Base-by-base conservation (phyloP, 768 basidiomycete genomes). In the Clitopilus hobsonii region DNA sequence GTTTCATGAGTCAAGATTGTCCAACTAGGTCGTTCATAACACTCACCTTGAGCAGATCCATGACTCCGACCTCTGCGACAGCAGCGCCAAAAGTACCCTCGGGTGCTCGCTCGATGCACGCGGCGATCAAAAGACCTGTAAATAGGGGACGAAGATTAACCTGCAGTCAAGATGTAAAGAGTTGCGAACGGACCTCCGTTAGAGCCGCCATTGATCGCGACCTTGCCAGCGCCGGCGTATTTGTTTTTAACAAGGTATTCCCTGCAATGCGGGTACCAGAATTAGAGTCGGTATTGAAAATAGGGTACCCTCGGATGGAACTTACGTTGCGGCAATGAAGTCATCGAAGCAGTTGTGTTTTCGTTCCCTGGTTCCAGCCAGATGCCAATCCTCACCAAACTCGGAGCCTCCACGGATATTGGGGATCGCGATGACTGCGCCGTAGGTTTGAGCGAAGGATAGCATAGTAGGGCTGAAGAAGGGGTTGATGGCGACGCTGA, bases 371-470 rank as follows among this genome's bases (percentile, higher is more conserved):
- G 75, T 84, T 1, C 88, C 91, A 22, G 79, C 88, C 38, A 78
- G 63, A 65, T 93, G 90, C 91, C 91, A 94, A n/a, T 84, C 79
- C 61, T 92, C 87, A 13, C 91, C 91, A 58, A 91, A 92, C 64
- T 91, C 88, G 1, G 79, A 78, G 3, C 91, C 91, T 8, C 86
- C 86, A 52, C 87, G 74, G 56, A 86, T 83, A 58, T 76, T 82
- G 0, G 74, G 73, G 18, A 77, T 71, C 13, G 87, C 90, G 26
- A 84, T 75, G 26, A 91, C 69, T 6, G 81, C 85, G 7, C 86
- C 81, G 61, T 89, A 93, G 36, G 74, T 75, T 67, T 88, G 81
- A 55, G 90, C 70, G 69, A 89, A 88, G 0, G 88, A 91, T 38
- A 94, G 75, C 52, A 88, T 80, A 3, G 81, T 70, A 6, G 88